Base-by-base conservation (phyloP, 306 rosid genomes). In the Castanea crenata region DNA sequence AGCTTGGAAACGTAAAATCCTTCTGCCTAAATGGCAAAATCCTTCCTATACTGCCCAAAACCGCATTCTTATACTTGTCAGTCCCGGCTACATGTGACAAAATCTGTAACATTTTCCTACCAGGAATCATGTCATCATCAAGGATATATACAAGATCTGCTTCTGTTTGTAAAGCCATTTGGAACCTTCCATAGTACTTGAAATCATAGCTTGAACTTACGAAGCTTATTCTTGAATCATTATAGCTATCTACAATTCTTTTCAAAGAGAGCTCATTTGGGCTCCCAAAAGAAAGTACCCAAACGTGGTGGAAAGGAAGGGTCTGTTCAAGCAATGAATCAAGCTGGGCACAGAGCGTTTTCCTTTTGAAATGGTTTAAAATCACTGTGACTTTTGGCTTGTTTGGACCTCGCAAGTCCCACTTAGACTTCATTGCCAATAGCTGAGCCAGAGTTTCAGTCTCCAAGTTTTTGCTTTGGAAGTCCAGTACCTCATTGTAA, bases 251-350 rank as follows among this genome's bases (percentile, higher is more conserved):
- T 3, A 95, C 99, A 58, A 95, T 95, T 79, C 93, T 85, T 74
- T 80, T 90, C 10, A 95, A 32, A 1, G 99, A 93, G 10, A 76
- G 68, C 81, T 95, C 98, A 70, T 90, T 93, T 31, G 99, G 99
- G 81, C 99, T 95, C 14, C 99, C 99, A 76, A 95, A 95, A 44
- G 99, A 89, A 35, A 95, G 96, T 10, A 95, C 98, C 99, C 99
- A 95, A 77, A 85, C 96, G 46, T 91, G 96, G 83, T 95, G 97
- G 59, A 95, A 93, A 20, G 97, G 94, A 41, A 93, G 94, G 21
- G 94, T 87, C 55, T 95, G 98, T 19, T 86, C 87, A 54, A 91
- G 97, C 83, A 95, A 77, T 0, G 98, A 88, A 61, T 95, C 95
- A 51, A 93, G 86, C 71, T 95, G 98, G 62, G 99, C 87, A 76